phyloP scores from a whole-genome alignment of 2,329 filamentous ascomycete species.

The Pseudofabraea citricarpa region DNA sequence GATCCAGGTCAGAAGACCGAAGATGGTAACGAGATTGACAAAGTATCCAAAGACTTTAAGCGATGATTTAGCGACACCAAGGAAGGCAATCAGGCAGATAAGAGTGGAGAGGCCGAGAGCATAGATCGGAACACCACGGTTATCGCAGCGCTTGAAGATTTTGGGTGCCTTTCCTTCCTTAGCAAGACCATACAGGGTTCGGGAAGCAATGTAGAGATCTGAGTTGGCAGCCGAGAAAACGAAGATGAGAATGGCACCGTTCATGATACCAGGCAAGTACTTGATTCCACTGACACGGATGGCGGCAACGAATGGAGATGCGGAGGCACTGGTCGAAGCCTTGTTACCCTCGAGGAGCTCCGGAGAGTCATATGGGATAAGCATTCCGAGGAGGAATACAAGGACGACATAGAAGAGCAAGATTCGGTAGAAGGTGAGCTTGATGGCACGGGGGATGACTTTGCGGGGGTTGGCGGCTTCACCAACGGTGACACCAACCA shows the following conservation, averaged over 20 bases:
- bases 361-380: slow-evolving; percentile 60
- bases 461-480: slow-evolving; percentile 60
- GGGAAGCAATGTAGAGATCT: slow-evolving; percentile 60
- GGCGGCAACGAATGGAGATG: slow-evolving; percentile 48
- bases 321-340: slow-evolving; percentile 39
- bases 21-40: slow-evolving; percentile 53
- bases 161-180: slow-evolving; percentile 60
- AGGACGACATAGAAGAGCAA: slow-evolving; percentile 60
- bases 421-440: slow-evolving; percentile 57
- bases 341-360: slow-evolving; percentile 47
- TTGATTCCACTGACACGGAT: slow-evolving; percentile 62
- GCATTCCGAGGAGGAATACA: slow-evolving; percentile 55
- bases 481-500: slow-evolving; percentile 57
- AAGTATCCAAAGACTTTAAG: slow-evolving; percentile 67
- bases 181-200: slow-evolving; percentile 66
- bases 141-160: slow-evolving; percentile 51
- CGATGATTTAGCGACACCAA: slow-evolving; percentile 55
- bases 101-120: slow-evolving; percentile 38
- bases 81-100: slow-evolving; percentile 62
- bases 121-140: slow-evolving; percentile 45
- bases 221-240: slow-evolving; percentile 59
- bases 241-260: slow-evolving; percentile 62
- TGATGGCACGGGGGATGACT: slow-evolving; percentile 62
- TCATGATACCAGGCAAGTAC: slow-evolving; percentile 61
- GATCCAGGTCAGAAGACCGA: slow-evolving; percentile 27